Conservation (phyloP, 306 rosid species). For the Malus domestica region ASM211411v1 NC_041798.1:26201501-26202000, state of each 20-base stretch:
- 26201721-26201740: constrained; percentile 9
- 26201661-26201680: constrained; percentile 59
- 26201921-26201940: neutral
- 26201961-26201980: neutral
- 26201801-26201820: neutral
- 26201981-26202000: neutral
- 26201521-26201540: constrained; percentile 36
- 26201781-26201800: neutral
- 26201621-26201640: neutral
- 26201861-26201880: neutral
- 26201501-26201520: constrained; percentile 48
- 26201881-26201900: neutral
- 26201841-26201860: neutral
- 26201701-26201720: constrained; percentile 69
- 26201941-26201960: neutral
- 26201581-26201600: neutral
- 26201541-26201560: neutral
- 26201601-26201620: neutral
- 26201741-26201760: constrained; percentile 3
- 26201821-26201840: neutral
- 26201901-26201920: neutral
- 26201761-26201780: neutral
- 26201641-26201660: constrained; percentile 32
- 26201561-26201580: neutral
- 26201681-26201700: constrained; percentile 72